Evolutionary conservation across 208 protist species (phyloP), one percentile per base, ranked within the genome.

Genomic region (Porcisia hertigi): DNA sequence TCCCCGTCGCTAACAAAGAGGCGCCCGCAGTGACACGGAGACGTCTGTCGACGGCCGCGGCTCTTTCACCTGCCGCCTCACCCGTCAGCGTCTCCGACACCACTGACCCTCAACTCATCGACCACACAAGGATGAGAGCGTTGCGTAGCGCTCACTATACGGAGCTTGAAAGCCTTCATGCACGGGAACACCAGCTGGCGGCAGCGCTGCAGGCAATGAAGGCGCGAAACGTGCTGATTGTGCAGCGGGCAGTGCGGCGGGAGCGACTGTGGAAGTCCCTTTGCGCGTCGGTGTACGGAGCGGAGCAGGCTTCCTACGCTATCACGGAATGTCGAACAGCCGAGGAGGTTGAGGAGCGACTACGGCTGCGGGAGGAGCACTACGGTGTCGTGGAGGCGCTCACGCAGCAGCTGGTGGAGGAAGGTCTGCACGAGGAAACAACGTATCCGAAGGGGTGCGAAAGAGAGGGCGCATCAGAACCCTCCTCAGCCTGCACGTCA

Each of bases 241-340:
- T 69, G 69, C 71, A 77, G 57, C 77, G 79, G 8, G 72, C 81
- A 14, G 71, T 69, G 36, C 75, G 55, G 23, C 87, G 91, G 3
- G 91, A 95, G 75, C 69, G 54, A 36, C 71, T 77, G 71, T 95
- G 91, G 91, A 85, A 86, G 39, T 73, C 75, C 18, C 86, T 95
- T 20, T 95, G 89, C 59, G 80, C 81, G 2, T 71, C 79, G 20
- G 66, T 95, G 25, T 88, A 92, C 73, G 78, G 80, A 39, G 89
- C 86, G 2, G 91, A 92, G 80, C 83, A 89, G 66, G 54, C 81
- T 3, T 90, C 89, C 25, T 89, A 90, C 79, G 54, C 60, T 30
- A 76, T 93, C 18, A 79, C 82, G 4, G 81, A 85, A 8, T 85
- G 86, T 55, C 71, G 86, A 12, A 78, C 71, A 5, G 74, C 70